A percentile compares a stretch with the other conserved stretches of the same genome.
phyloP scores from a whole-genome alignment of 2,329 filamentous ascomycete species.

The Fusarium drepaniforme region DNA sequence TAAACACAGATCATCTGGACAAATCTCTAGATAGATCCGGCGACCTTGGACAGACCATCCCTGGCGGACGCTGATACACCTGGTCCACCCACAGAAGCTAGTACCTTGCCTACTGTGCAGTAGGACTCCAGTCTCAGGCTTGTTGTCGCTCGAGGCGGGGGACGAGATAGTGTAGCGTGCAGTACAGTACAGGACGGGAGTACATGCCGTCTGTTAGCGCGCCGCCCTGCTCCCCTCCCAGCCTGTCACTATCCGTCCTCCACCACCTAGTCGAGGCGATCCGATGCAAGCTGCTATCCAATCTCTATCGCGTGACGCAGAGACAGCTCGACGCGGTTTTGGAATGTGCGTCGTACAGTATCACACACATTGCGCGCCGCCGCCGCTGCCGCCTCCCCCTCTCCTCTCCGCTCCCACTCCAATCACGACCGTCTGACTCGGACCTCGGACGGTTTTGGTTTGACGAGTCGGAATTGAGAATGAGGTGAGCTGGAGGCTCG shows the following conservation, averaged over 20 bases:
- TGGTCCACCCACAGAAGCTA: constrained; percentile 19
- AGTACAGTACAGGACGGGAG: neutral
- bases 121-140: constrained; percentile 17
- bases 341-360: constrained; percentile 8
- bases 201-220: constrained; percentile 14
- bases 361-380: constrained; percentile 6
- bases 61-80: constrained; percentile 10
- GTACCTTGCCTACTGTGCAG: constrained; percentile 11
- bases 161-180: neutral
- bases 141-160: neutral
- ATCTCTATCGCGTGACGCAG: constrained; percentile 12
- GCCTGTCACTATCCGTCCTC: constrained; percentile 5
- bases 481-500: constrained; percentile 16
- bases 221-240: neutral
- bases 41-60: neutral
- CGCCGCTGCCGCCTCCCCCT: neutral
- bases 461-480: neutral
- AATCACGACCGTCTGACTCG: constrained; percentile 20
- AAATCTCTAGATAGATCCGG: constrained; percentile 11
- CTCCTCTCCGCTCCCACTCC: neutral
- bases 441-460: constrained; percentile 7
- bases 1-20: constrained; percentile 21
- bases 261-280: neutral
- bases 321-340: neutral
- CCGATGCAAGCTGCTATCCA: constrained; percentile 4